phyloP scores from a whole-genome alignment of 2,329 filamentous ascomycete species.

The Ascochyta clinopodiicola region DNA sequence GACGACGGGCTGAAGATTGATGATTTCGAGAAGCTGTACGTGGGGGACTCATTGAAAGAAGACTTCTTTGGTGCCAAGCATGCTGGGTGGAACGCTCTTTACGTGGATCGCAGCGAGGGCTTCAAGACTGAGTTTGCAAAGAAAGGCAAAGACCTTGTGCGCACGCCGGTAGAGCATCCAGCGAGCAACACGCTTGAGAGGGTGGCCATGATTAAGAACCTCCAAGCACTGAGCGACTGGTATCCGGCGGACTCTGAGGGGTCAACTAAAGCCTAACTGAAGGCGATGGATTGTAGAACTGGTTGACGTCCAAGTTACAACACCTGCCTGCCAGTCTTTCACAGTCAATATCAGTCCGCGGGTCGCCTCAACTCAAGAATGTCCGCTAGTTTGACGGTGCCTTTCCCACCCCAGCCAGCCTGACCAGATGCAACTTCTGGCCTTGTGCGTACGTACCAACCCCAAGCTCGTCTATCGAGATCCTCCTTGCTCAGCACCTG shows the following conservation, averaged over 20 bases:
- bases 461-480: slow-evolving; percentile 78
- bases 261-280: not conserved
- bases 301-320: not conserved
- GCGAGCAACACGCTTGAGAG: not conserved
- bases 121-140: not conserved
- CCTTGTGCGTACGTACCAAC: slow-evolving; percentile 79
- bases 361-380: slow-evolving; percentile 55
- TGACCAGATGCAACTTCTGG: slow-evolving; percentile 77
- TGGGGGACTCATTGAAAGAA: slow-evolving; percentile 62
- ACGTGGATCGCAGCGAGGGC: slow-evolving; percentile 48
- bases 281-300: not conserved
- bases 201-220: not conserved
- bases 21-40: slow-evolving; percentile 55
- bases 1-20: slow-evolving; percentile 8
- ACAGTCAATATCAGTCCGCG: not conserved
- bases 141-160: not conserved
- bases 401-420: slow-evolving; percentile 85
- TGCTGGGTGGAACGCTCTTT: slow-evolving; percentile 57
- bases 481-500: slow-evolving; percentile 67
- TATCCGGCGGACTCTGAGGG: not conserved
- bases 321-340: too few species aligned
- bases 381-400: slow-evolving; percentile 67
- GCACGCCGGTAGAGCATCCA: not conserved
- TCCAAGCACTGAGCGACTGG: slow-evolving; percentile 1
- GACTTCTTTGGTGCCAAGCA: slow-evolving; percentile 57